Evolutionary conservation across 2,329 filamentous ascomycete species (phyloP).

Genomic region (Beauveria asiatica): DNA sequence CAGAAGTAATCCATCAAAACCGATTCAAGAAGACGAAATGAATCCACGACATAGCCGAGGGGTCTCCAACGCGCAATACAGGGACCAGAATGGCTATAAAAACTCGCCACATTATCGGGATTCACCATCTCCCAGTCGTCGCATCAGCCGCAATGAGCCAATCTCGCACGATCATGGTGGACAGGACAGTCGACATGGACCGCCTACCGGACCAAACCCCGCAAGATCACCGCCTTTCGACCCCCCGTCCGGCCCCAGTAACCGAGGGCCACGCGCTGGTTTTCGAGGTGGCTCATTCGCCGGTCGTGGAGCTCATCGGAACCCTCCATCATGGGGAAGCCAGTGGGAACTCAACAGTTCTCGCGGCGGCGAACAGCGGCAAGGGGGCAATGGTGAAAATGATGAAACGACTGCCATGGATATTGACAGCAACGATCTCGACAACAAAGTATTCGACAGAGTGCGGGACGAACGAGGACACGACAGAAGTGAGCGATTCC

Average conservation of each 20-base stretch:
- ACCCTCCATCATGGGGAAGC: constrained; percentile 54
- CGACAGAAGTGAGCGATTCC: constrained; percentile 2
- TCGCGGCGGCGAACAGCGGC: neutral
- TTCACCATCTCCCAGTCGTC: constrained; percentile 25
- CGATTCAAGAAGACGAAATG: constrained; percentile 45
- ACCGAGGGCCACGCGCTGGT: constrained; percentile 35
- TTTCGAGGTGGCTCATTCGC: constrained; percentile 46
- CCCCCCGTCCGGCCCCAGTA: constrained; percentile 48
- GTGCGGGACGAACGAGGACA: constrained; percentile 12
- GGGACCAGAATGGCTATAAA: constrained; percentile 19
- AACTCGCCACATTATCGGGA: constrained; percentile 24
- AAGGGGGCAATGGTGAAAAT: constrained; percentile 21
- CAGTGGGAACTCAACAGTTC: constrained; percentile 54
- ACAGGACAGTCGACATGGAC: constrained; percentile 36
- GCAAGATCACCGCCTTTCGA: constrained; percentile 42
- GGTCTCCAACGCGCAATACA: constrained; percentile 21
- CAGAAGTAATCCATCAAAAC: constrained; percentile 34
- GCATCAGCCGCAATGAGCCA: constrained; percentile 20
- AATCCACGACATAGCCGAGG: constrained; percentile 34
- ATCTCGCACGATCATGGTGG: constrained; percentile 37
- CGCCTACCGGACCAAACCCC: constrained; percentile 38
- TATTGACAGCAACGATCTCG: constrained; percentile 55
- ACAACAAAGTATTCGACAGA: neutral
- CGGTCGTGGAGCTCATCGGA: constrained; percentile 39
- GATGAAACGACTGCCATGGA: constrained; percentile 52